Evolutionary conservation across 306 rosid genomes (phyloP).

Genomic region (Corylus heterophylla): DNA sequence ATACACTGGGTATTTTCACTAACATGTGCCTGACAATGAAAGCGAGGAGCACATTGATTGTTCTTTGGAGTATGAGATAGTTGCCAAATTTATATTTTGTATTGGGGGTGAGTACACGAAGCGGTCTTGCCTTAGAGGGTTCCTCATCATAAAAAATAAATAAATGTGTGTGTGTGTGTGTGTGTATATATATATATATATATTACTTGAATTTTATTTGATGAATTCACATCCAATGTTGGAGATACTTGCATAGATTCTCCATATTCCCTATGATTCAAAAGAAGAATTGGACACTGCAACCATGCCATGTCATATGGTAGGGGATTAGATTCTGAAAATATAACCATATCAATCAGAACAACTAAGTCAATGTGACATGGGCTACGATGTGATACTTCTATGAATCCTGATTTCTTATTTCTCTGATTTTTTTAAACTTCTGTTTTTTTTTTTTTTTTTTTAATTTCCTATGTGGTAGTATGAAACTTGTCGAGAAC

Average conservation of each 20-base stretch:
- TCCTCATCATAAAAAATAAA: too few relatives aligned
- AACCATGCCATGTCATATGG: neutral
- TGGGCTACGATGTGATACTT: neutral
- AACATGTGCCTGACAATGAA: neutral
- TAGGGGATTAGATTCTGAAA: too few relatives aligned
- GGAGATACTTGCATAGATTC: neutral
- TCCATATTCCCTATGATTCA: neutral
- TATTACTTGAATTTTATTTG: neutral
- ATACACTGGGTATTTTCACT: neutral
- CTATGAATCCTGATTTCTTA: neutral
- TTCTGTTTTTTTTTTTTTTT: neutral
- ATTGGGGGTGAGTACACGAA: too few relatives aligned
- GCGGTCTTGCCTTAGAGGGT: too few relatives aligned
- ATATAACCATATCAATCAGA: neutral
- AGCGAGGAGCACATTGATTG: neutral
- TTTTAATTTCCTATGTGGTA: neutral
- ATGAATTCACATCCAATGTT: neutral
- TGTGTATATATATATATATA: too few relatives aligned
- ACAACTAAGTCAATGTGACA: neutral
- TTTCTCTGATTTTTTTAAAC: neutral
- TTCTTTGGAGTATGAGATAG: neutral
- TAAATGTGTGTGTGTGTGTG: too few relatives aligned
- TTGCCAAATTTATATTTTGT: neutral
- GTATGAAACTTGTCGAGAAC: neutral
- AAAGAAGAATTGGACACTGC: neutral